Evolutionary conservation across 108 stramenopile genomes (phyloP).

Genomic region (Pseudonitzschia delicatissima): DNA sequence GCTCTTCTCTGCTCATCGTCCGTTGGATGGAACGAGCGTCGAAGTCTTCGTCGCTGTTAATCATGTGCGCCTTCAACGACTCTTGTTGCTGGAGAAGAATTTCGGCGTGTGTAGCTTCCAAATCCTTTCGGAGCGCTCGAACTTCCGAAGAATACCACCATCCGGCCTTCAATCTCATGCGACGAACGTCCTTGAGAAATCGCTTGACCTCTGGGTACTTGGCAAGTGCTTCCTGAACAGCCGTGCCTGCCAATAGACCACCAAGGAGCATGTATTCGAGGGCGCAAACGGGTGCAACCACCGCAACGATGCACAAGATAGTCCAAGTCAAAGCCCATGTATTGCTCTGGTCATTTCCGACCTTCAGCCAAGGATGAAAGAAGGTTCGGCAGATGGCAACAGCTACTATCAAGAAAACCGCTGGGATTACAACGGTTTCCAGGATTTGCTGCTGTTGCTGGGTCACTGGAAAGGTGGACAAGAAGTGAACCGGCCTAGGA

Average conservation of each 20-base stretch:
- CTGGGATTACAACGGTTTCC: background rate
- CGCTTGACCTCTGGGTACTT: background rate
- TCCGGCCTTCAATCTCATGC: background rate
- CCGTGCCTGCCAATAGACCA: background rate
- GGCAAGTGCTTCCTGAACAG: background rate
- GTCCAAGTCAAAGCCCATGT: slow-evolving; percentile 5
- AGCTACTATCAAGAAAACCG: background rate
- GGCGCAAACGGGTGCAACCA: background rate
- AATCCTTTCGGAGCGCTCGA: background rate
- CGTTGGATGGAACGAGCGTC: background rate
- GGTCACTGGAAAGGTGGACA: background rate
- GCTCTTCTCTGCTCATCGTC: background rate
- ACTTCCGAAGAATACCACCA: slow-evolving; percentile 10
- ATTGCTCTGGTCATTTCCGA: background rate
- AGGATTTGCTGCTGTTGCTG: background rate
- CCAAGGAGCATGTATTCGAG: slow-evolving; percentile 6
- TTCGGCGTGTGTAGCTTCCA: background rate
- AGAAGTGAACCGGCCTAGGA: no score
- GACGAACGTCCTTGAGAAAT: background rate
- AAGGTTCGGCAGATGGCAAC: slow-evolving; percentile 4
- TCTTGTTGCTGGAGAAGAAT: background rate
- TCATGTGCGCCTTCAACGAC: background rate
- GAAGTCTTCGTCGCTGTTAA: background rate
- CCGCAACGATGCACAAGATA: background rate
- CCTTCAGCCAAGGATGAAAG: background rate